These are phyloP conservation scores for Talaromyces sp. DNA, from an alignment of 2,329 filamentous ascomycete species.

Conservation along the genomic window DNA sequence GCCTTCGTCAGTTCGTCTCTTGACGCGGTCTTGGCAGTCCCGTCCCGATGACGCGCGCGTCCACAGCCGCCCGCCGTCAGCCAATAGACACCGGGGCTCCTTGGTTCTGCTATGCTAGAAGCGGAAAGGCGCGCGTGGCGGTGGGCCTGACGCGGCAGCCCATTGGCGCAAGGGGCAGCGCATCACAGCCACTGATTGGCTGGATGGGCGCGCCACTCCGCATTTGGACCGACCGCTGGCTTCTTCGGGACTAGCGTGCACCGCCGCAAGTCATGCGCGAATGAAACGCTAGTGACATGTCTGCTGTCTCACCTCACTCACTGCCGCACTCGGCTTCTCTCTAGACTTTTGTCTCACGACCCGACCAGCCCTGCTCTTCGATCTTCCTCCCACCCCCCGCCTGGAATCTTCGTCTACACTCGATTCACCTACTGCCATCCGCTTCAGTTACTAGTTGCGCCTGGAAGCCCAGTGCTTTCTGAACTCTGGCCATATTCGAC, in stretches of 20 bases:
- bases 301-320: background rate
- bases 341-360: background rate
- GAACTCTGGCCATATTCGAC: background rate
- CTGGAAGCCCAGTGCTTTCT: background rate
- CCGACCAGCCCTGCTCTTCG: background rate
- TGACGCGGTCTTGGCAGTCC: background rate
- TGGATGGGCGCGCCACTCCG: background rate
- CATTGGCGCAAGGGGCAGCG: background rate
- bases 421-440: background rate
- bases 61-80: background rate
- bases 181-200: background rate
- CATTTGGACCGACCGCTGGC: background rate
- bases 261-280: background rate
- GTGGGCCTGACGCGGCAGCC: background rate
- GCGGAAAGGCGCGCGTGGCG: background rate
- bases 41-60: background rate
- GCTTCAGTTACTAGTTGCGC: background rate
- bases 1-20: background rate
- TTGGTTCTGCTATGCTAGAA: background rate
- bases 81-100: background rate
- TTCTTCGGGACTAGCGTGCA: background rate
- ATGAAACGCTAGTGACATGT: background rate
- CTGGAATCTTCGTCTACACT: background rate
- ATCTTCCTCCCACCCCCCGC: background rate
- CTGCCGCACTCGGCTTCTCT: background rate